Conservation (phyloP, 805 yeast genomes). For the Ogataea henricii region DNA sequence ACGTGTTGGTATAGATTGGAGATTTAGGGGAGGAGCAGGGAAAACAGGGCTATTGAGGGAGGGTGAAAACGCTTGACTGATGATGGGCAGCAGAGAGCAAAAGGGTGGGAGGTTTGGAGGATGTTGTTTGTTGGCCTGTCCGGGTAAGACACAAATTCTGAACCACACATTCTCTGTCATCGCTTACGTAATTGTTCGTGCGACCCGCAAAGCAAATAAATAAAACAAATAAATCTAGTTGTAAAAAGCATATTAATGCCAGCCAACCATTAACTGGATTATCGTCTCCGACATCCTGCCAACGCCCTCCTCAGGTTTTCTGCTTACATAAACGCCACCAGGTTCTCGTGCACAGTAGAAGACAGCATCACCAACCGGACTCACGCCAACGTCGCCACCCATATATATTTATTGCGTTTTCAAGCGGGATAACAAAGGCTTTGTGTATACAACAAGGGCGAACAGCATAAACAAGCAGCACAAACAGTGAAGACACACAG, state of each 20-base stretch:
- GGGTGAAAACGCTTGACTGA: too few relatives aligned
- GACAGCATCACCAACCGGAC: background rate
- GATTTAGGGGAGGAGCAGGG: too few relatives aligned
- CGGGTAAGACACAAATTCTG: too few relatives aligned
- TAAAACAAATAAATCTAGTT: constrained; percentile 3
- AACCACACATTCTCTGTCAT: too few relatives aligned
- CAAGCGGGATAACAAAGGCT: background rate
- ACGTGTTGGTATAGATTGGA: background rate
- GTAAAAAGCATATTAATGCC: constrained; percentile 9
- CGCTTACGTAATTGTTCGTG: constrained; percentile 1
- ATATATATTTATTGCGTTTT: background rate
- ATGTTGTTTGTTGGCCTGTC: too few relatives aligned
- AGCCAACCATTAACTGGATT: constrained; percentile 8
- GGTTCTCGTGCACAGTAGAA: background rate
- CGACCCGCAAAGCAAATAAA: constrained; percentile 7
- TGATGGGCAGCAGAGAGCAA: too few relatives aligned
- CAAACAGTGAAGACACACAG: background rate
- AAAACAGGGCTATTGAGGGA: too few relatives aligned
- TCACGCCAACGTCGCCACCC: background rate
- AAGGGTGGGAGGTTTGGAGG: too few relatives aligned
- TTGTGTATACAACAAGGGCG: background rate
- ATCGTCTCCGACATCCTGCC: background rate
- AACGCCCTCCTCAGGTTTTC: background rate
- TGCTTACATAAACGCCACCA: background rate
- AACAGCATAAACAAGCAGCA: background rate